Evolutionary conservation across 78 protist genomes (phyloP).

Genomic region (Dictyostelium purpureum): DNA sequence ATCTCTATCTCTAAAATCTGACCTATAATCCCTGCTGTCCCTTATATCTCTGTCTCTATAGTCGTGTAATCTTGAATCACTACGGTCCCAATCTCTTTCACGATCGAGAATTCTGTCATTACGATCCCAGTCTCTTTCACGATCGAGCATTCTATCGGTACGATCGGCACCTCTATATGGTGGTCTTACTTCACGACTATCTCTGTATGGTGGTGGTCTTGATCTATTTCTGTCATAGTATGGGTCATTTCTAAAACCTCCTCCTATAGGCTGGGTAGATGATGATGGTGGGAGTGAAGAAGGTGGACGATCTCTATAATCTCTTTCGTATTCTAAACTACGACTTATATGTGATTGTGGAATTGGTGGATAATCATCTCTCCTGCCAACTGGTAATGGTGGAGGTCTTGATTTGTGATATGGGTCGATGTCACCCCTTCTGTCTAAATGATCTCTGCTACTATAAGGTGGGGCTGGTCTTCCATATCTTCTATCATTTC

Average conservation of each 20-base stretch:
- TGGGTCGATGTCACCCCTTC: background rate
- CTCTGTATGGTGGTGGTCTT: background rate
- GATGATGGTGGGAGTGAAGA: background rate
- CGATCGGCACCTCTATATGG: background rate
- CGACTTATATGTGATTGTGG: background rate
- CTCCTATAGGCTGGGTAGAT: background rate
- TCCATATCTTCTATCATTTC: background rate
- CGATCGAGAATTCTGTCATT: background rate
- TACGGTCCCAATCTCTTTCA: conserved; percentile 1
- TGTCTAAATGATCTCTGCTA: conserved; percentile 13
- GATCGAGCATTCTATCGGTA: conserved; percentile 12
- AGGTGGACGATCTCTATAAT: conserved; percentile 1
- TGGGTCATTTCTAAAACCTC: background rate
- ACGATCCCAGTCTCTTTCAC: background rate
- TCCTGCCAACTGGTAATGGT: background rate
- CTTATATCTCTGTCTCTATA: conserved; percentile 12
- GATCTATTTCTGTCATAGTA: background rate
- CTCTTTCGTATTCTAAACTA: background rate
- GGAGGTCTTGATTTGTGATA: background rate
- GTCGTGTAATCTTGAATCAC: background rate
- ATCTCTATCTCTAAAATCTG: background rate
- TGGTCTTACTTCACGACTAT: background rate
- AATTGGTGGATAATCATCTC: background rate
- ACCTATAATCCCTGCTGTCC: background rate
- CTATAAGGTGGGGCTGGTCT: conserved; percentile 1